Conservation (phyloP, 1,139 yeast species). For the Geotrichum restrictum region DNA sequence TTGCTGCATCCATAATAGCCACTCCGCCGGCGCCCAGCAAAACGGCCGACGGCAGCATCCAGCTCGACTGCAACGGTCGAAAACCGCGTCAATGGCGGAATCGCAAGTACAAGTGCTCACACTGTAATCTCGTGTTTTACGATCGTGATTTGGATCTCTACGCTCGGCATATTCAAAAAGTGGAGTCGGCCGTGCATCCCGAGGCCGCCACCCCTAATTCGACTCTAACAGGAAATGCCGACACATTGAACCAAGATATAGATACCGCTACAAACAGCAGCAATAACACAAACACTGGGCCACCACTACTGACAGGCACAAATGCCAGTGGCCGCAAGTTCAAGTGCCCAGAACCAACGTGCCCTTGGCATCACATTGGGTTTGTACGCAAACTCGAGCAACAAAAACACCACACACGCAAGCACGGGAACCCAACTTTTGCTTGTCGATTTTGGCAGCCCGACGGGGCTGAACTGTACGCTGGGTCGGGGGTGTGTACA, state of each 20-base stretch:
- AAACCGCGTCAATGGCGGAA: slow-evolving; percentile 32
- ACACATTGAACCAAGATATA: too few species aligned
- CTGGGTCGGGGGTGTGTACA: slow-evolving; percentile 32
- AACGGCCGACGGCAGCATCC: slow-evolving; percentile 17
- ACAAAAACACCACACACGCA: slow-evolving; percentile 31
- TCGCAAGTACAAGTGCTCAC: slow-evolving; percentile 33
- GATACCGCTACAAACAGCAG: too few species aligned
- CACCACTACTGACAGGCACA: slow-evolving; percentile 4
- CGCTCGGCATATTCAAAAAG: slow-evolving; percentile 29
- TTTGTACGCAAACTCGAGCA: slow-evolving; percentile 34
- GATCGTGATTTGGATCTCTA: slow-evolving; percentile 30
- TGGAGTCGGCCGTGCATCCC: slow-evolving; percentile 26
- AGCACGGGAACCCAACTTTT: slow-evolving; percentile 33
- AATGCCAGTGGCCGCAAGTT: slow-evolving; percentile 28
- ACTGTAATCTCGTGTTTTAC: slow-evolving; percentile 29
- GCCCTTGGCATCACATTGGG: slow-evolving; percentile 34
- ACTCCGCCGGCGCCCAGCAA: slow-evolving; percentile 16
- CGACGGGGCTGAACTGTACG: slow-evolving; percentile 28
- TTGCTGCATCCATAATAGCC: background rate
- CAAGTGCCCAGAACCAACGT: slow-evolving; percentile 31
- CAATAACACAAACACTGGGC: background rate
- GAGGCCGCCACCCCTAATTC: too few species aligned
- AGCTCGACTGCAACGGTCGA: slow-evolving; percentile 32
- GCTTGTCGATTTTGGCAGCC: slow-evolving; percentile 34
- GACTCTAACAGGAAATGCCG: too few species aligned